Evolutionary conservation across 2,329 filamentous ascomycete species (phyloP), one percentile per base, ranked within the genome.

Genomic region (Hysterium pulicare): DNA sequence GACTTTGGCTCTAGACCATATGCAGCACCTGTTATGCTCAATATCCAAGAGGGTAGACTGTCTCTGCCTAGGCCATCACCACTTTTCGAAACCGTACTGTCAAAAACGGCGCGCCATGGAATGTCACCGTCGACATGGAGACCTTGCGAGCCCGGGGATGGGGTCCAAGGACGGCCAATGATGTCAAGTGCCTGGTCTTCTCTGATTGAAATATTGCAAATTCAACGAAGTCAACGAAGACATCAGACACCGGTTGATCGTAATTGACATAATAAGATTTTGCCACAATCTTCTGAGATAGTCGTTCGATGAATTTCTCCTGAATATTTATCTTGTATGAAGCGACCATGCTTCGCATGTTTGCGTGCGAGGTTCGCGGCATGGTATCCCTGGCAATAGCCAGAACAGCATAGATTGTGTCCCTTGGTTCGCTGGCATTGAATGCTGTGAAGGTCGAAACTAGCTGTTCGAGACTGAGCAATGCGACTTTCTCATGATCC

Each of bases 131-230:
- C n/a, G 11, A 15, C 32, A 16, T 16, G 4, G 3, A 10, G 13
- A n/a, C 11, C 28, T 9, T 31, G 13, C 3, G 28, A 16, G 32
- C 11, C 32, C 7, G 32, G 32, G 17, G 13, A 16, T 7, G 36
- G 36, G 1, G 67, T 65, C 68, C 68, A 71, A 0, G 67, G 68
- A 4, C 68, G 50, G 32, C 67, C 69, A 4, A 71, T 50, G 7
- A 71, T 62, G 44, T 71, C 68, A 16, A 71, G 36, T n/a, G n/a
- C n/a, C n/a, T n/a, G 2, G 39, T 48, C 1, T 39, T 45, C 31
- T 66, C 56, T 3, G 38, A 9, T 20, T 46, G 5, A 17, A 38
- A 10, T 5, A 69, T 64, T 13, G 45, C 54, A 36, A 68, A 69
- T 7, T 53, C 16, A 10, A 69, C 49, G 34, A 70, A 70, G 7